Evolutionary conservation across 2,329 filamentous ascomycete species (phyloP), one percentile per base, ranked within the genome.

Genomic region (Tolypocladium capitatum): DNA sequence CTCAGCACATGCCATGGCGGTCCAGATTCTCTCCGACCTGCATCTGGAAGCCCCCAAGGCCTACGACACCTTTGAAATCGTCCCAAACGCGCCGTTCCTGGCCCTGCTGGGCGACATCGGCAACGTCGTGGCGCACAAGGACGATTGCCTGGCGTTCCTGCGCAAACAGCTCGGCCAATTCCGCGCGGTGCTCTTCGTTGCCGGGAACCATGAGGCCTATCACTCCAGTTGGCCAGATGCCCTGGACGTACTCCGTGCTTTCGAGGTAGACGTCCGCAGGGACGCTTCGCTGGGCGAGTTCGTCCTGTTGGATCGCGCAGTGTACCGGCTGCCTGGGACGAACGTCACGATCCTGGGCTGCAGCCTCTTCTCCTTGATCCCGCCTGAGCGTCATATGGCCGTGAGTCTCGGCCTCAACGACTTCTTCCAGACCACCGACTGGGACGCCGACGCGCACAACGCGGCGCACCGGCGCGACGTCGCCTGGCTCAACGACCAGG

Each of bases 91-190:
- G 1, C 71, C 72, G 0, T 68, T 72, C 49, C 65, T 81, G 2
- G 76, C 74, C 0, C 65, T 81, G 0, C 65, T 80, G 0, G 77
- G 78, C 21, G 75, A 80, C 52, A 74, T 81, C 45, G 76, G 76
- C 42, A 68, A 69, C 48, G 45, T 66, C 21, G 54, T 48, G 2
- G 51, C 62, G 9, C 64, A 71, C 49, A 64, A 71, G 38, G 55
- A 65, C 14, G 66, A 69, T 1, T 69, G 30, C 27, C 36, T 71
- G 32, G 46, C 32, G 1, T 81, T 80, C 53, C 57, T 80, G 10
- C 62, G 57, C 13, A 54, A 52, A 2, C 75, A 79, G 52, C 67
- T 80, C 3, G 31, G 35, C 2, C 60, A 68, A 7, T 81, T 79
- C 53, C 57, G 62, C 5, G 57, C 63, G 2, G 71, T 81, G 1